Evolutionary conservation across 139 green algal genomes (phyloP).

Genomic region (Volvox reticuliferus): DNA sequence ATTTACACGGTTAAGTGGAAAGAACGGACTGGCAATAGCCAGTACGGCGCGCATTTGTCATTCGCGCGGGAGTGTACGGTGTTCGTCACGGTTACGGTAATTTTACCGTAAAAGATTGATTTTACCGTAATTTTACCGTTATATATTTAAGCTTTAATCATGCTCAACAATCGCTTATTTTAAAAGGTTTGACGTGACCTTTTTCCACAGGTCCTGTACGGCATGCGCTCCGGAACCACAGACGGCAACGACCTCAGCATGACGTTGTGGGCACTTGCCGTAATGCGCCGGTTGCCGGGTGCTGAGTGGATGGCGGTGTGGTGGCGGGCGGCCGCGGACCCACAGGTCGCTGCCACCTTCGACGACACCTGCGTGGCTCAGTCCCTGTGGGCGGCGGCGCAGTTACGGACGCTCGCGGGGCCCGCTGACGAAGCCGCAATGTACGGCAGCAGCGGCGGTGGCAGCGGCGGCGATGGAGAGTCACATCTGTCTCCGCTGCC

Average conservation of each 20-base stretch:
- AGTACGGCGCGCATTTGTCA: no score
- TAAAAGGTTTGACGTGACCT: no score
- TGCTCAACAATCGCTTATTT: no score
- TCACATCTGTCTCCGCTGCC: neutral
- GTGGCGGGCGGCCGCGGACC: constrained; percentile 8
- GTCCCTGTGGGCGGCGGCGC: constrained; percentile 32
- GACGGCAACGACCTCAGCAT: constrained; percentile 22
- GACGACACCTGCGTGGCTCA: constrained; percentile 18
- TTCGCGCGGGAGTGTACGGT: no score
- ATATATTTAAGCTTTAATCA: no score
- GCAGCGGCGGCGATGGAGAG: neutral
- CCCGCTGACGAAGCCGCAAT: neutral
- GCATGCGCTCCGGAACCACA: neutral
- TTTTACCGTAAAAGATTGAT: no score
- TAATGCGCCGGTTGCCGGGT: neutral
- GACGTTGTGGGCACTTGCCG: constrained; percentile 14
- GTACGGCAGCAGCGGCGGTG: neutral
- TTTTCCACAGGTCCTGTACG: neutral
- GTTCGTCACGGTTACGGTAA: no score
- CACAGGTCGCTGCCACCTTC: neutral
- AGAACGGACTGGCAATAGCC: no score
- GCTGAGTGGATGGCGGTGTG: constrained; percentile 2
- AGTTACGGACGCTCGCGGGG: neutral
- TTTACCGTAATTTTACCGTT: no score
- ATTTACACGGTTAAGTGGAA: no score